phyloP scores from a whole-genome alignment of 108 stramenopile genomes.

The Epithemia pelagica region DNA sequence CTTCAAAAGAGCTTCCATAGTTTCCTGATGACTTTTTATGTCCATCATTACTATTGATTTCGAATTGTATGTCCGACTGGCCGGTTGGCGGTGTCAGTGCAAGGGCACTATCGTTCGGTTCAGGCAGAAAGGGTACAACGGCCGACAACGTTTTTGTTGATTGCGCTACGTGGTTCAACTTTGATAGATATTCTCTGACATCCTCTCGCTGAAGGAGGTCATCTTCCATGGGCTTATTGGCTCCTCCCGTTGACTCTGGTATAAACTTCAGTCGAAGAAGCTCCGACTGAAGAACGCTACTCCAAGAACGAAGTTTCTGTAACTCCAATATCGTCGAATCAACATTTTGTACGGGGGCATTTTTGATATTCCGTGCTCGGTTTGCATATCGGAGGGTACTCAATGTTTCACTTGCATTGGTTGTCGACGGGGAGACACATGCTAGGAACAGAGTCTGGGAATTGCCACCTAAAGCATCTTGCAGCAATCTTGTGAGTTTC shows the following conservation, averaged over 20 bases:
- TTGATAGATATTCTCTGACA: constrained; percentile 47
- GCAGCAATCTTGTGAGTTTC: constrained; percentile 91
- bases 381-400: constrained; percentile 93
- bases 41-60: neutral
- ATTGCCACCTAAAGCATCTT: constrained; percentile 96
- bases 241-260: neutral
- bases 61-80: neutral
- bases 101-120: too few relatives aligned
- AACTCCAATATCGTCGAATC: constrained; percentile 76
- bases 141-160: neutral
- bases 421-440: constrained; percentile 90
- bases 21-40: constrained; percentile 16
- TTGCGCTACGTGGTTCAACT: constrained; percentile 33
- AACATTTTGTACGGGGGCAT: constrained; percentile 75
- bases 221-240: constrained; percentile 21
- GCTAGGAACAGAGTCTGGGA: constrained; percentile 89
- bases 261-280: constrained; percentile 49
- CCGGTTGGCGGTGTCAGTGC: neutral
- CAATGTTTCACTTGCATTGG: constrained; percentile 85
- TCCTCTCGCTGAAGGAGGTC: constrained; percentile 50
- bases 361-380: constrained; percentile 92
- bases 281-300: constrained; percentile 56
- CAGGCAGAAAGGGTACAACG: too few relatives aligned
- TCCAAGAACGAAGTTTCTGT: constrained; percentile 64
- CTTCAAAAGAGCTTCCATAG: constrained; percentile 37